A percentile compares a stretch with the other conserved stretches of the same genome.
These are phyloP conservation scores for Xylogone sp. DNA, from an alignment of 2,329 filamentous ascomycete species.

Conservation along the genomic window DNA sequence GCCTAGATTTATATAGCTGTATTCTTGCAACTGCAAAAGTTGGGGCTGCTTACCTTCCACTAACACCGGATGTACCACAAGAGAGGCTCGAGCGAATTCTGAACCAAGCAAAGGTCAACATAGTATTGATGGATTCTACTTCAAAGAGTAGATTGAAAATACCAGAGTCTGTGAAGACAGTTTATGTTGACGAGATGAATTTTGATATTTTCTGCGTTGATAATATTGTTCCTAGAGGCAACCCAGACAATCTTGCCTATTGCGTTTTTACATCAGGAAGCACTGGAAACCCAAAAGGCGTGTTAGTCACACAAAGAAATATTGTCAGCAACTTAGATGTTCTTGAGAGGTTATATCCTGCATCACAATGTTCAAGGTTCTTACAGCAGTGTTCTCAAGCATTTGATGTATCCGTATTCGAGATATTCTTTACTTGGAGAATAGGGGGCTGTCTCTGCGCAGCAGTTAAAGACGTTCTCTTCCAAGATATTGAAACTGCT, in stretches of 20 bases:
- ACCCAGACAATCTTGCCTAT: conserved; percentile 53
- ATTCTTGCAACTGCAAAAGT: conserved; percentile 73
- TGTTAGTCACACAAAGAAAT: conserved; percentile 72
- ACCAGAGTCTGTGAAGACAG: conserved; percentile 11
- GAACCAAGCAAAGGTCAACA: conserved; percentile 48
- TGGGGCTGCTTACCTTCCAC: conserved; percentile 75
- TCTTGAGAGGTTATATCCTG: conserved; percentile 64
- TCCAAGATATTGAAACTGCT: conserved; percentile 65
- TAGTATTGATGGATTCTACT: conserved; percentile 38
- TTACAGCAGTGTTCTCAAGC: conserved; percentile 81
- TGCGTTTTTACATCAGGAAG: conserved; percentile 82
- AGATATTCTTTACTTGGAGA: conserved; percentile 83
- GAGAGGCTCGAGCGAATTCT: conserved; percentile 61
- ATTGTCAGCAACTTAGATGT: conserved; percentile 71
- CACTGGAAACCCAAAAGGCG: conserved; percentile 73
- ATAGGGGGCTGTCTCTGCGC: conserved; percentile 76
- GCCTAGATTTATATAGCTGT: conserved; percentile 63
- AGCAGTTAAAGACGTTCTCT: conserved; percentile 68
- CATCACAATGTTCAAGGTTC: conserved; percentile 44
- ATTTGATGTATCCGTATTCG: conserved; percentile 86
- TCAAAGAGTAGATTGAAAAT: conserved; percentile 13
- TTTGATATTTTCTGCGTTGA: conserved; percentile 9
- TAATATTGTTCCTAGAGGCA: conserved; percentile 13
- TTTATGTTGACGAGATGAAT: conserved; percentile 27
- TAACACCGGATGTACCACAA: conserved; percentile 67